Conservation (phyloP, 108 stramenopile genomes). For the Epithemia pelagica region DNA sequence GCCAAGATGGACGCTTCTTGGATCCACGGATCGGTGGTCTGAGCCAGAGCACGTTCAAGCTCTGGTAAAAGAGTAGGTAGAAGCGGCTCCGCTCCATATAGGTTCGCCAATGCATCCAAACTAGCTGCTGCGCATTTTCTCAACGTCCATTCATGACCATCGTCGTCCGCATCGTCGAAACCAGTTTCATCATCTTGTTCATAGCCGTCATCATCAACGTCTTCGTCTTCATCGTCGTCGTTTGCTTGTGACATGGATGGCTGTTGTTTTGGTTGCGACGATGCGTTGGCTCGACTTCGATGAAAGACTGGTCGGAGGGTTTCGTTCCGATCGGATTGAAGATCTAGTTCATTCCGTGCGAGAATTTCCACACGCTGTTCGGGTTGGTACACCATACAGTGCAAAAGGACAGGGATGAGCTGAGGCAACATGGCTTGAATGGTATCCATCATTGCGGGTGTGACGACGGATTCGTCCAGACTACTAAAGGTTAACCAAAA, state of each 20-base stretch:
- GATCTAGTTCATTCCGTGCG: constrained; percentile 69
- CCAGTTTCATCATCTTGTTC: constrained; percentile 48
- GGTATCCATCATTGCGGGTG: constrained; percentile 51
- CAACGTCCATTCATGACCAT: constrained; percentile 84
- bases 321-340: constrained; percentile 30
- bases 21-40: constrained; percentile 55
- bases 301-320: constrained; percentile 81
- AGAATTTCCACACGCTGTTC: constrained; percentile 65
- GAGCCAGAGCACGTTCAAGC: constrained; percentile 60
- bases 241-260: neutral
- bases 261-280: constrained; percentile 13
- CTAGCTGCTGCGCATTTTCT: constrained; percentile 85
- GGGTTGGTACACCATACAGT: constrained; percentile 78
- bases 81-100: constrained; percentile 56
- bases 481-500: constrained; percentile 83
- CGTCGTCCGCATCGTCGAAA: constrained; percentile 63
- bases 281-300: constrained; percentile 41
- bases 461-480: constrained; percentile 51
- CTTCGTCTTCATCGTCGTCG: constrained; percentile 29
- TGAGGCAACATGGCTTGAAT: constrained; percentile 45
- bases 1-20: constrained; percentile 87
- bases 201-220: constrained; percentile 34
- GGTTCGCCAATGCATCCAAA: constrained; percentile 64
- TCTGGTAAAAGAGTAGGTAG: constrained; percentile 75
- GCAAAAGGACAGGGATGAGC: constrained; percentile 68